Percentiles rank a stretch among this genome's conserved stretches.
These are phyloP conservation scores for Apiotrichum veenhuisii DNA, from an alignment of 1,284 basidiomycete genomes.

Conservation along the genomic window DNA sequence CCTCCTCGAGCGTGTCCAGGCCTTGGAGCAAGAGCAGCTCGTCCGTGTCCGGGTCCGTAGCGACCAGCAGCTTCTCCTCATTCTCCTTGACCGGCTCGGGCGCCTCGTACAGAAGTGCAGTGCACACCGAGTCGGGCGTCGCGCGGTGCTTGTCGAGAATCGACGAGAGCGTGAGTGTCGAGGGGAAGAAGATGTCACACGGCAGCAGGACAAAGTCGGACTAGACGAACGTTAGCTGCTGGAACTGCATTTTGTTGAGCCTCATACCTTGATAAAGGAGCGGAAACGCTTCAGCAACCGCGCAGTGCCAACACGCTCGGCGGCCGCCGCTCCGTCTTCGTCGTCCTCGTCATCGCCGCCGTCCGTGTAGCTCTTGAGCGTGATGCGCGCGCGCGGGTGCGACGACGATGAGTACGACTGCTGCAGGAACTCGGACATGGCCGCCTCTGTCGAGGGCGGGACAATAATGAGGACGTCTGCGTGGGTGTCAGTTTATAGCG, in stretches of 20 bases:
- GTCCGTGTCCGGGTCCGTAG: conserved; percentile 50
- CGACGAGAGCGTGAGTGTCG: conserved; percentile 62
- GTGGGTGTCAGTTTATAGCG: background rate
- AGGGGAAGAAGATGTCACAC: conserved; percentile 81
- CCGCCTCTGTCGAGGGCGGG: conserved; percentile 65
- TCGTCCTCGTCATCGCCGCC: conserved; percentile 44
- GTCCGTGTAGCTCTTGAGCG: conserved; percentile 36
- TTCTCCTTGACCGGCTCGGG: conserved; percentile 50
- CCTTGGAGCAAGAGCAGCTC: conserved; percentile 68
- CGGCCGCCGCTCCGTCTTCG: conserved; percentile 10
- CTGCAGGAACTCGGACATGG: conserved; percentile 76
- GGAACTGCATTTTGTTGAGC: too few species aligned
- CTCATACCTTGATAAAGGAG: conserved; percentile 39
- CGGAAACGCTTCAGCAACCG: conserved; percentile 45
- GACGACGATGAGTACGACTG: conserved; percentile 32
- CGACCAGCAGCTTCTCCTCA: conserved; percentile 46
- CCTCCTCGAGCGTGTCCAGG: conserved; percentile 63
- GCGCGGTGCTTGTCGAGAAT: conserved; percentile 81
- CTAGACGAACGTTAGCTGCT: conserved; percentile 23
- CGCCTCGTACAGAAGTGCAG: conserved; percentile 70
- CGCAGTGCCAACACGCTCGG: conserved; percentile 41
- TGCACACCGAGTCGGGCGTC: conserved; percentile 65
- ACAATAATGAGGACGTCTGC: conserved; percentile 81
- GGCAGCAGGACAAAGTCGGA: conserved; percentile 85
- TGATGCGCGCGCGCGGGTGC: conserved; percentile 32